phyloP scores from a whole-genome alignment of 495 filamentous ascomycete species.

The Melanomma pulvis-pyrius region DNA sequence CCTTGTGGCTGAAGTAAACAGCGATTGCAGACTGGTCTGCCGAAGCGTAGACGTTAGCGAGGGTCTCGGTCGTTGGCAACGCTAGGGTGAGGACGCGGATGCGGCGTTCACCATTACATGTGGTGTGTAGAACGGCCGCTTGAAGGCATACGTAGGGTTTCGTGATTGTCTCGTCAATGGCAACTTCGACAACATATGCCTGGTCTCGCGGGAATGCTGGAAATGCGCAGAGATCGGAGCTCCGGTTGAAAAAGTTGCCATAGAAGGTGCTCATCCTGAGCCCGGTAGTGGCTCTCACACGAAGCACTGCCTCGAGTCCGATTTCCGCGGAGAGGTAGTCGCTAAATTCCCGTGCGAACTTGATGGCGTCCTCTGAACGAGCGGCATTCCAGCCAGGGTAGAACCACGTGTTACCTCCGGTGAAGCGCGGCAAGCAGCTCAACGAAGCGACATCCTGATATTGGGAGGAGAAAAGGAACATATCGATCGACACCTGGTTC shows the following conservation, averaged over 20 bases:
- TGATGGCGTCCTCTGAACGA: conserved; percentile 90
- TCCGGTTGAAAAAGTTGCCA: conserved; percentile 98
- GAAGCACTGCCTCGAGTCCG: conserved; percentile 91
- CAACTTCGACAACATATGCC: conserved; percentile 97
- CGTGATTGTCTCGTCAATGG: conserved; percentile 91
- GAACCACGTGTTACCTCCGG: conserved; percentile 97
- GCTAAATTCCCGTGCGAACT: conserved; percentile 95
- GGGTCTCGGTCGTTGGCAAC: conserved; percentile 84
- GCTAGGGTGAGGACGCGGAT: conserved; percentile 94
- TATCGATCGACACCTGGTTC: conserved; percentile 96
- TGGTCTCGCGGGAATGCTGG: conserved; percentile 88
- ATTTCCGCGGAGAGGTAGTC: conserved; percentile 95
- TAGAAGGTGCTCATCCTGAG: conserved; percentile 97
- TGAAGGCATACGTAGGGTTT: conserved; percentile 95
- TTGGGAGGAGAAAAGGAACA: conserved; percentile 97
- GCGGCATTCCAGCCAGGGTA: conserved; percentile 98
- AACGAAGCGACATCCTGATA: conserved; percentile 94
- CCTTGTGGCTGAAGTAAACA: conserved; percentile 95
- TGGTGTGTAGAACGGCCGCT: conserved; percentile 95
- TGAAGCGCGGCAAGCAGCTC: conserved; percentile 92
- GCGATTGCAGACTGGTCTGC: conserved; percentile 93
- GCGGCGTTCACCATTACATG: conserved; percentile 92
- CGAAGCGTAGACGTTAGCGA: conserved; percentile 91
- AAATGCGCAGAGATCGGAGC: conserved; percentile 69
- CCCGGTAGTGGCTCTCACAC: conserved; percentile 92